phyloP scores from a whole-genome alignment of 129 eudicot species.

The Lactuca sativa region DNA sequence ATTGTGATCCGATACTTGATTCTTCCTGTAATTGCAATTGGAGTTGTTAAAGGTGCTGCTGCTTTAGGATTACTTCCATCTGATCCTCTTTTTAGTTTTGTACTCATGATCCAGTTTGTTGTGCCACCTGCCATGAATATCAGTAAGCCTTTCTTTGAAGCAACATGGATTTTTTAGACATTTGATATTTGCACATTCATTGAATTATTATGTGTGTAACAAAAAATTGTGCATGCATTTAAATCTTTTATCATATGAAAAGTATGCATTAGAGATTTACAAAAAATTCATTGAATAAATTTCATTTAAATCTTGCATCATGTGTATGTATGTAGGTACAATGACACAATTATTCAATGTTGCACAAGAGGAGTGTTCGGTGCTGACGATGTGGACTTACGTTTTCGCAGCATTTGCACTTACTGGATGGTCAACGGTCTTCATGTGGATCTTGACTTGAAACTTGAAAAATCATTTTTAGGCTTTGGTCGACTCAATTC shows the following conservation, averaged over 20 bases:
- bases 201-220: not conserved
- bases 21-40: conserved; percentile 67
- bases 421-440: conserved; percentile 78
- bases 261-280: not conserved
- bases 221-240: not conserved
- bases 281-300: not conserved
- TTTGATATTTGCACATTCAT: too few species aligned
- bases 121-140: conserved; percentile 96
- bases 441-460: conserved; percentile 72
- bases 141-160: conserved; percentile 39
- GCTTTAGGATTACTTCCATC: conserved; percentile 66
- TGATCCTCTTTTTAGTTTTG: conserved; percentile 82
- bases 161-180: too few species aligned
- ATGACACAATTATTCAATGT: conserved; percentile 82
- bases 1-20: conserved; percentile 53
- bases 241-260: not conserved
- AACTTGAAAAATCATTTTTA: conserved; percentile 9
- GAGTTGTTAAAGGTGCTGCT: conserved; percentile 54
- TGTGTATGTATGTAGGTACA: conserved; percentile 47
- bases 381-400: conserved; percentile 84
- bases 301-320: too few species aligned
- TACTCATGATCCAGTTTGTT: conserved; percentile 74
- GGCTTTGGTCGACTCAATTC: conserved; percentile 7
- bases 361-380: conserved; percentile 81
- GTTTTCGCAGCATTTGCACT: conserved; percentile 59